phyloP scores from a whole-genome alignment of 2,329 filamentous ascomycete species.

The Onygenales sp. region DNA sequence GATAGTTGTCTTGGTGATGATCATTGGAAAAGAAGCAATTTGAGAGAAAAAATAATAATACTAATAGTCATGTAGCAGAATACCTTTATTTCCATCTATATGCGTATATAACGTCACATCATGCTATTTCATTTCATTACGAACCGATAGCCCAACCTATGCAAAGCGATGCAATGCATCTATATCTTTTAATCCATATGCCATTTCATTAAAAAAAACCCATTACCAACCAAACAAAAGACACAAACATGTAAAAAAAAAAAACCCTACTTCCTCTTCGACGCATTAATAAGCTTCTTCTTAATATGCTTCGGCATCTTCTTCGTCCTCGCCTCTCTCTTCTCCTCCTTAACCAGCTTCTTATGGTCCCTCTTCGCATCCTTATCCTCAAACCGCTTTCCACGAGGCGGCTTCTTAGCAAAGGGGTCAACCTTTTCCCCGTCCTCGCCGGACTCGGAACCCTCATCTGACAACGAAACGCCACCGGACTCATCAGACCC shows the following conservation, averaged over 20 bases:
- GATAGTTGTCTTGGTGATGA: too few species aligned
- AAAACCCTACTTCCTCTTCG: constrained; percentile 26
- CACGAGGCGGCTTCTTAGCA: constrained; percentile 60
- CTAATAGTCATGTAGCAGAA: background rate
- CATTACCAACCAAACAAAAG: background rate
- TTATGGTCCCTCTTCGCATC: constrained; percentile 85
- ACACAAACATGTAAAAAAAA: background rate
- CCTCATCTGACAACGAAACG: constrained; percentile 31
- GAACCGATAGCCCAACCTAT: too few species aligned
- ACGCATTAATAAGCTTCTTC: constrained; percentile 64
- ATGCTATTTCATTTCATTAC: too few species aligned
- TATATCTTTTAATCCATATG: too few species aligned
- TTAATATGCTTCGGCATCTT: constrained; percentile 97
- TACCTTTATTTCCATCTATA: too few species aligned
- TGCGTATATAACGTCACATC: too few species aligned
- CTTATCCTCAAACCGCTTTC: constrained; percentile 83
- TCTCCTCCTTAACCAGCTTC: constrained; percentile 84
- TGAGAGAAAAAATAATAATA: background rate
- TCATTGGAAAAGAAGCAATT: background rate
- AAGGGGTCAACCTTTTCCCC: constrained; percentile 40
- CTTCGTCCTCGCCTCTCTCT: constrained; percentile 81
- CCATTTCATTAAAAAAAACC: too few species aligned
- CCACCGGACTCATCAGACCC: constrained; percentile 27
- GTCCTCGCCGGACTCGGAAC: constrained; percentile 29
- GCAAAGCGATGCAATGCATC: too few species aligned